phyloP scores from a whole-genome alignment of 768 basidiomycete species.

The Lactarius quietus region DNA sequence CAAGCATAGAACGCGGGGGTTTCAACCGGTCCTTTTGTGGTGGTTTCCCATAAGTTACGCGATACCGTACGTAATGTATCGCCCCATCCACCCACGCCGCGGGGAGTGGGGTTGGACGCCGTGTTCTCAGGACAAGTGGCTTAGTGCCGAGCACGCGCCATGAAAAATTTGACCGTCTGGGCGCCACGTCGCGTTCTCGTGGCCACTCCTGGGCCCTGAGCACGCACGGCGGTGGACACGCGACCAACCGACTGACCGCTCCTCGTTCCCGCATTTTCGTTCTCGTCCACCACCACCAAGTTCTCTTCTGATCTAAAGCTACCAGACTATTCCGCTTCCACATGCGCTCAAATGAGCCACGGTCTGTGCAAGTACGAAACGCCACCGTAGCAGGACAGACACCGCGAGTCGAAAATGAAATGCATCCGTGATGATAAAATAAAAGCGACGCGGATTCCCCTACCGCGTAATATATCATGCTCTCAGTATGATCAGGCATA shows the following conservation, averaged over 20 bases:
- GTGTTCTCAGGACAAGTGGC: background rate
- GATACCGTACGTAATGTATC: background rate
- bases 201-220: background rate
- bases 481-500: background rate
- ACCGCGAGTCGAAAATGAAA: background rate
- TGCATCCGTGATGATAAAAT: background rate
- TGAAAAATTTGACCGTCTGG: background rate
- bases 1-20: background rate
- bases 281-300: too few species aligned
- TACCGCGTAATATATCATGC: background rate
- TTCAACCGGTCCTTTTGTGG: background rate
- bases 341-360: background rate
- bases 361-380: background rate
- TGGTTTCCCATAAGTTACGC: background rate
- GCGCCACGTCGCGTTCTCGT: background rate
- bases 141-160: background rate
- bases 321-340: background rate
- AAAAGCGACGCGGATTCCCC: background rate
- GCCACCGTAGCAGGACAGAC: background rate
- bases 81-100: background rate
- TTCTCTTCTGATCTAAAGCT: too few species aligned
- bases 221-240: background rate
- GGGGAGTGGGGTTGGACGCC: background rate
- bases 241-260: background rate
- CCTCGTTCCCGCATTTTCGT: too few species aligned